These are phyloP conservation scores for Lasiodiplodia sp. DNA, from an alignment of 2,329 filamentous ascomycete genomes.

Conservation along the genomic window DNA sequence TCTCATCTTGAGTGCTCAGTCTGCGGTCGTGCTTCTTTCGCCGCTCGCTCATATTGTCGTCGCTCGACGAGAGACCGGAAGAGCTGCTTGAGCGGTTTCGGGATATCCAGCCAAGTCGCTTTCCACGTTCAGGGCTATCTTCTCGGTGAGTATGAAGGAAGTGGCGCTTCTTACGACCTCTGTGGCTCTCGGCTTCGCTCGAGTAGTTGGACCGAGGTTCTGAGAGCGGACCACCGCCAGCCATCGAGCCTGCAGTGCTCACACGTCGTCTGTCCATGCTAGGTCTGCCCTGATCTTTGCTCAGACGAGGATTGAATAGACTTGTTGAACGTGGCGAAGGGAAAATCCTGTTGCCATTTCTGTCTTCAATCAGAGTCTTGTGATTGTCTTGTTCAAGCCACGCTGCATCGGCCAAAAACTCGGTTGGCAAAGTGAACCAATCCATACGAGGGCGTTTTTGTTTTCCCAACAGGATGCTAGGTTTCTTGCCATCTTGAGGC, in stretches of 20 bases:
- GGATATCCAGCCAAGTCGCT: slow-evolving; percentile 42
- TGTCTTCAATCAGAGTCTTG: slow-evolving; percentile 81
- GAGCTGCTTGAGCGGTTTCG: slow-evolving; percentile 40
- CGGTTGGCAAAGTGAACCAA: slow-evolving; percentile 83
- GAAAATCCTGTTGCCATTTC: slow-evolving; percentile 77
- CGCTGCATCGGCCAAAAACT: slow-evolving; percentile 86
- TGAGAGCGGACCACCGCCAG: slow-evolving; percentile 35
- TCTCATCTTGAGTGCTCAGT: slow-evolving; percentile 53
- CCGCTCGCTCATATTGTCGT: slow-evolving; percentile 55
- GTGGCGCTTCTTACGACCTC: slow-evolving; percentile 45
- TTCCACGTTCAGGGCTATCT: slow-evolving; percentile 41
- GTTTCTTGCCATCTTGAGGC: not conserved
- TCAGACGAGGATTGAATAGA: slow-evolving; percentile 10
- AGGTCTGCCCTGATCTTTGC: slow-evolving; percentile 12
- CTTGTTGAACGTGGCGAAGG: slow-evolving; percentile 15
- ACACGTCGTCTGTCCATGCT: slow-evolving; percentile 18
- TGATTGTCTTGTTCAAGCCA: slow-evolving; percentile 88
- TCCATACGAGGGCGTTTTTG: slow-evolving; percentile 74
- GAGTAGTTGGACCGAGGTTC: slow-evolving; percentile 45
- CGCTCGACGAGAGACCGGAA: slow-evolving; percentile 45
- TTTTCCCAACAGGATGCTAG: slow-evolving; percentile 24
- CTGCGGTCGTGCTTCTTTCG: slow-evolving; percentile 62
- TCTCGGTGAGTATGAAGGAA: slow-evolving; percentile 41
- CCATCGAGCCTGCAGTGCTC: slow-evolving; percentile 40
- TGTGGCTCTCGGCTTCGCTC: slow-evolving; percentile 47